phyloP scores from a whole-genome alignment of 2,329 filamentous ascomycete species.

The Zalaria sp. region DNA sequence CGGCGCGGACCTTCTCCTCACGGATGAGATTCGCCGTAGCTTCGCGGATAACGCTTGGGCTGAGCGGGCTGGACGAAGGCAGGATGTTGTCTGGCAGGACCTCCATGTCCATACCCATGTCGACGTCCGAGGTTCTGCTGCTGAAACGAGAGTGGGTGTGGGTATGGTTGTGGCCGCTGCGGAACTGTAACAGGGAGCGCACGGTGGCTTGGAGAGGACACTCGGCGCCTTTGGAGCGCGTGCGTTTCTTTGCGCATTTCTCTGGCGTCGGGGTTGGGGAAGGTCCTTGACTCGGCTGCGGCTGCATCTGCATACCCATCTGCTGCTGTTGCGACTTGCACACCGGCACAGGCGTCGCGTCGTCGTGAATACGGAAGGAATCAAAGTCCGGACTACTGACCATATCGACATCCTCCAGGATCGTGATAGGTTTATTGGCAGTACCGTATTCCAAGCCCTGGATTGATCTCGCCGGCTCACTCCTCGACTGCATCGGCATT shows the following conservation, averaged over 20 bases:
- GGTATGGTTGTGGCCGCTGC: background rate
- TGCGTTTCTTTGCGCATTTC: background rate
- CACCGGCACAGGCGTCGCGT: background rate
- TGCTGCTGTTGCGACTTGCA: no score
- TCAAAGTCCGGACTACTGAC: constrained; percentile 13
- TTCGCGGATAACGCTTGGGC: background rate
- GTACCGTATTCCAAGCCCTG: constrained; percentile 7
- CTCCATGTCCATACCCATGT: background rate
- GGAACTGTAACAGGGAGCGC: background rate
- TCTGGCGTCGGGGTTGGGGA: background rate
- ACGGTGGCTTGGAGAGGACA: background rate
- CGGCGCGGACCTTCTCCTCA: background rate
- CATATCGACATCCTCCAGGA: constrained; percentile 16
- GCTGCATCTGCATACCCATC: background rate
- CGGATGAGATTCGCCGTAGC: background rate
- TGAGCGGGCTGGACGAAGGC: background rate
- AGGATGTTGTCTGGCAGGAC: background rate
- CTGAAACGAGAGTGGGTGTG: no score
- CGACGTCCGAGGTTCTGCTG: no score
- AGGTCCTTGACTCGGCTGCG: background rate
- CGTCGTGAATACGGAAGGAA: constrained; percentile 13
- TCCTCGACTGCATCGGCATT: background rate
- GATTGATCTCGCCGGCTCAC: background rate
- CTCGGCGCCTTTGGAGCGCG: background rate
- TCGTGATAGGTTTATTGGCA: constrained; percentile 12